A percentile compares a stretch with the other conserved stretches of the same genome.
These are phyloP conservation scores for Bolboschoenoplectus hybrid DNA, from an alignment of 202 grass and related monocot species.

Conservation along the genomic window DNA sequence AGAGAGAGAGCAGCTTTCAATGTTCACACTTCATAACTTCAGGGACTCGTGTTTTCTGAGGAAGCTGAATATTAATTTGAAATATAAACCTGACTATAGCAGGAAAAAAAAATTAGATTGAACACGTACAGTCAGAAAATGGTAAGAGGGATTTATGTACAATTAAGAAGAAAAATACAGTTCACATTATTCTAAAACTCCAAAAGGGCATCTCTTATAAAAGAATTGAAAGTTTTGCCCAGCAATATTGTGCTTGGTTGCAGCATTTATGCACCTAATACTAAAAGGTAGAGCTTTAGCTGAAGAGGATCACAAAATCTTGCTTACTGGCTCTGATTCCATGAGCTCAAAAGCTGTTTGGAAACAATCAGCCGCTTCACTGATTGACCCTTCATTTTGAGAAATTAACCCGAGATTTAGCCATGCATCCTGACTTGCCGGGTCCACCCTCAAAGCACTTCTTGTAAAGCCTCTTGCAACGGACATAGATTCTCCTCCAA, in stretches of 20 bases:
- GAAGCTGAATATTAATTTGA: background rate
- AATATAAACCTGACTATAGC: background rate
- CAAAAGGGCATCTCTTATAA: background rate
- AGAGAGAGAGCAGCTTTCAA: background rate
- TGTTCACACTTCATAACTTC: background rate
- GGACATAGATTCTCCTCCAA: conserved; percentile 58
- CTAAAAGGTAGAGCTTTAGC: background rate
- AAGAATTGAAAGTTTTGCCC: background rate
- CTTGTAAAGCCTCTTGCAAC: conserved; percentile 73
- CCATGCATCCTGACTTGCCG: conserved; percentile 76
- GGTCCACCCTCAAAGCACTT: conserved; percentile 66
- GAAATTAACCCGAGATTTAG: conserved; percentile 75
- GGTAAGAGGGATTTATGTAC: conserved; percentile 2
- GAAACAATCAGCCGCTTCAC: conserved; percentile 87
- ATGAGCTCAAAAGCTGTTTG: conserved; percentile 82
- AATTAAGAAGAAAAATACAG: conserved; percentile 1
- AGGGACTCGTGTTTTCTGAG: background rate
- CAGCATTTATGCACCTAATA: background rate
- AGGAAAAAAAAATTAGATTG: background rate
- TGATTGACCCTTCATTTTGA: conserved; percentile 61
- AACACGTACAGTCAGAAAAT: background rate
- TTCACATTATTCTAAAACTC: background rate
- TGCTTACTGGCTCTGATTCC: conserved; percentile 71
- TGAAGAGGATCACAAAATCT: conserved; percentile 44
- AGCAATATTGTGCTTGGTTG: background rate